phyloP scores from a whole-genome alignment of 116 monocot genomes.

The Zostera marina region DNA sequence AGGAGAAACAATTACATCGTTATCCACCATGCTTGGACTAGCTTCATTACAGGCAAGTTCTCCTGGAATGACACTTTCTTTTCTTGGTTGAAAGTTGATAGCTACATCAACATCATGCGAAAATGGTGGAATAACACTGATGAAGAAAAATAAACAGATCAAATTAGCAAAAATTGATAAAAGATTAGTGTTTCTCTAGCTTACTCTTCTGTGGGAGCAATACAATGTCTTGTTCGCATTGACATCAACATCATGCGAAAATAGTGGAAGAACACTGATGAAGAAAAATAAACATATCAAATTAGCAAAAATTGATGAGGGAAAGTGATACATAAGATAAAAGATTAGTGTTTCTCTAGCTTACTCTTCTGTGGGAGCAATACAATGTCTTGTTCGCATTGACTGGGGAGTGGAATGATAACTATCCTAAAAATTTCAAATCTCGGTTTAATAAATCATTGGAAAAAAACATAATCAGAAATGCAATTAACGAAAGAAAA shows the following conservation, averaged over 20 bases:
- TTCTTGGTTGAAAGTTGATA: neutral
- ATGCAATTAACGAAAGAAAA: neutral
- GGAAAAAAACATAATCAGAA: neutral
- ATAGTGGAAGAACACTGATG: conserved; percentile 35
- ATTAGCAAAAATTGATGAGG: neutral
- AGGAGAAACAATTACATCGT: conserved; percentile 9
- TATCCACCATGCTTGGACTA: neutral
- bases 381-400: conserved; percentile 6
- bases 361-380: conserved; percentile 48
- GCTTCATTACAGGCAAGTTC: conserved; percentile 3
- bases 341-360: neutral
- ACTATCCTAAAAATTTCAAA: conserved; percentile 23
- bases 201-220: conserved; percentile 48
- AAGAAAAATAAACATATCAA: conserved; percentile 4
- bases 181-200: neutral
- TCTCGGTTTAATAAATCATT: neutral
- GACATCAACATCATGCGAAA: too few species aligned
- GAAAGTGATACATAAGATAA: neutral
- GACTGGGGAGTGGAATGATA: conserved; percentile 16
- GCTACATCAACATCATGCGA: conserved; percentile 8
- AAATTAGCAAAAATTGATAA: neutral
- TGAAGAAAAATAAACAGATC: conserved; percentile 4
- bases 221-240: conserved; percentile 6
- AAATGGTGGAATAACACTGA: conserved; percentile 36
- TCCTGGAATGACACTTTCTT: conserved; percentile 2